Percentiles rank a stretch among this genome's conserved stretches.
Evolutionary conservation across 305 asterid genomes (phyloP).

Genomic region (Nicotiana rustica): DNA sequence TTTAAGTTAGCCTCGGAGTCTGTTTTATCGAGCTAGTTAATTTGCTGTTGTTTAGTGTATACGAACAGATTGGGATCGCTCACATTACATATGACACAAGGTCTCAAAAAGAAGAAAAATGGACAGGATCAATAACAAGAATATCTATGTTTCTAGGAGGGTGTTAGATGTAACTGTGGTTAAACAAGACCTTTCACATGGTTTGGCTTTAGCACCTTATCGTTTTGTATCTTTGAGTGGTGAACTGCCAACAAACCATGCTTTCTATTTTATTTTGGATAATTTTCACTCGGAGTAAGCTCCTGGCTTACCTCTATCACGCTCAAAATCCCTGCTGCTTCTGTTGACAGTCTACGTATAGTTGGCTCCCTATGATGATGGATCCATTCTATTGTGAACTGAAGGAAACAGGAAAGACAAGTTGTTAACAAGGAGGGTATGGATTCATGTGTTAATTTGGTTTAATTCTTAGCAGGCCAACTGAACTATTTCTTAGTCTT

Average conservation of each 20-base stretch:
- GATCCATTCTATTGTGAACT: background rate
- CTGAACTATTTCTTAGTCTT: background rate
- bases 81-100: slow-evolving; percentile 17
- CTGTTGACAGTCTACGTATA: background rate
- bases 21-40: background rate
- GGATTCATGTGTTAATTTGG: background rate
- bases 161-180: slow-evolving; percentile 27
- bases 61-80: background rate
- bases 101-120: background rate
- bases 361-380: background rate
- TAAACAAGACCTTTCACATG: background rate
- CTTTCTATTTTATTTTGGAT: background rate
- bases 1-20: slow-evolving; percentile 6
- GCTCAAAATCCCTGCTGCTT: background rate
- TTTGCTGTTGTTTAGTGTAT: background rate
- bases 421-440: slow-evolving; percentile 14
- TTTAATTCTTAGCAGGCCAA: background rate
- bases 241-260: background rate
- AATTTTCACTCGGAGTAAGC: background rate
- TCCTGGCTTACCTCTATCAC: background rate
- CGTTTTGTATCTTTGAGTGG: background rate
- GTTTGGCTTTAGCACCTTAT: background rate
- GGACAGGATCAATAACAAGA: background rate
- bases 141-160: background rate
- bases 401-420: background rate